Evolutionary conservation across 441 rosid genomes (phyloP), one percentile per base, ranked within the genome.

Genomic region (Jatropha multifida): DNA sequence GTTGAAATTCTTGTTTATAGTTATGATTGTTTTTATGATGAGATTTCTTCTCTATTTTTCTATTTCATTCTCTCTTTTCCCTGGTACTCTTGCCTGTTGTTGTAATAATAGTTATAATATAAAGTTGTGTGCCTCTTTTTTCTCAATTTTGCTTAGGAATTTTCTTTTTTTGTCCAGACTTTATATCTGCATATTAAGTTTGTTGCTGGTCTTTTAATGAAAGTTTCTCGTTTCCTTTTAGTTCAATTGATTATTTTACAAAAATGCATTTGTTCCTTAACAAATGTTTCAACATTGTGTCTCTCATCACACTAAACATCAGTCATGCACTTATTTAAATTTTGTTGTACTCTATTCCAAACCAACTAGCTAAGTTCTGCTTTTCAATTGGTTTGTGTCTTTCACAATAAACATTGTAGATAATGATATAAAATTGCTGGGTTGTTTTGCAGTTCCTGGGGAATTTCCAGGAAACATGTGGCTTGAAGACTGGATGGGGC

Each of bases 401-500:
- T 12, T 13, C 38, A 26, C 6, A 12, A 12, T 60, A 27, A 62
- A 37, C 2, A 15, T 62, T 62, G 15, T 62, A 37, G 15, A 37
- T 62, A 41, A 62, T 37, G 20, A 58, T 37, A 32, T 60, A 18
- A 42, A 32, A 56, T 72, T 41, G 32, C 42, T 51, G 67, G 61
- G 32, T 42, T 74, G 40, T 41, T 76, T 15, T 86, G 83, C 86
- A 94, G 93, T 94, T 92, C 82, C 86, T 94, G 77, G 93, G 96
- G 23, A 92, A 88, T 83, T 92, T 89, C 81, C 96, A 92, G 84
- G 98, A 94, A 82, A 77, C 90, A 3, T 76, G 78, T 82, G 92
- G 97, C 62, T 55, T 85, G 70, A 94, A 79, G 88, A 92, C 92
- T 65, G 90, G 96, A 0, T 94, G 97, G 98, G 97, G 94, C 73